Conservation (phyloP, 306 rosid species). For the Cucurbita ficifolia region DNA sequence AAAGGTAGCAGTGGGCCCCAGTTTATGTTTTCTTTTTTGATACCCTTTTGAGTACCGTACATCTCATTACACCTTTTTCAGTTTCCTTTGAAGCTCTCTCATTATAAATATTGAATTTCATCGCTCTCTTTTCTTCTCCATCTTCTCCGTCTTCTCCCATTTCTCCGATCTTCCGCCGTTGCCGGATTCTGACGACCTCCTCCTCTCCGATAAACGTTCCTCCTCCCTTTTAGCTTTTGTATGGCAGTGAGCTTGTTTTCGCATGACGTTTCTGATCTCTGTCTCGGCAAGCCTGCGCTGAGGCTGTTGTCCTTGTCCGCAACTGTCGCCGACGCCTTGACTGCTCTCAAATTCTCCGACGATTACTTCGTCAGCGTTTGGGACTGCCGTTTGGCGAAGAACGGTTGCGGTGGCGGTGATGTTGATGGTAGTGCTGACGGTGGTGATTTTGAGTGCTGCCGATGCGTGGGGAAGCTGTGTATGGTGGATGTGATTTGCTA, state of each 20-base stretch:
- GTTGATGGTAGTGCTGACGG: not conserved
- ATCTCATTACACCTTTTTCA: not conserved
- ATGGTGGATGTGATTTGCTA: slow-evolving; percentile 72
- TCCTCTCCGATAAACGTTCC: not conserved
- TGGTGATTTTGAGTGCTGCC: slow-evolving; percentile 18
- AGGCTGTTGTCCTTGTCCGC: slow-evolving; percentile 49
- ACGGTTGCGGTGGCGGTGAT: not conserved
- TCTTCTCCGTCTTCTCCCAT: not conserved
- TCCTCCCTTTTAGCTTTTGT: slow-evolving; percentile 18
- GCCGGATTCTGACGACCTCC: not conserved
- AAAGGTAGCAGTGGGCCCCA: not conserved
- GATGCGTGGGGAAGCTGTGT: slow-evolving; percentile 68
- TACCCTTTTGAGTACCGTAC: slow-evolving; percentile 4
- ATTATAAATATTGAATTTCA: not conserved
- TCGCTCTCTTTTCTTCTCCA: not conserved
- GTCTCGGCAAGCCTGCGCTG: slow-evolving; percentile 92
- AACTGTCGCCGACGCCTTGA: slow-evolving; percentile 60
- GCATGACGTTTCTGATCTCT: slow-evolving; percentile 84
- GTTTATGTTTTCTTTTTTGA: not conserved
- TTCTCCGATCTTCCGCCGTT: not conserved
- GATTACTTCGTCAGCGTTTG: slow-evolving; percentile 70
- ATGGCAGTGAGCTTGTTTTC: slow-evolving; percentile 84
- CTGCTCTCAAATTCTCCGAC: slow-evolving; percentile 39
- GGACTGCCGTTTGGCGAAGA: slow-evolving; percentile 27
- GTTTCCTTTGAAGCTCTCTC: not conserved